phyloP scores from a whole-genome alignment of 345 rosid species.

The Sisymbrium altissimum region DNA sequence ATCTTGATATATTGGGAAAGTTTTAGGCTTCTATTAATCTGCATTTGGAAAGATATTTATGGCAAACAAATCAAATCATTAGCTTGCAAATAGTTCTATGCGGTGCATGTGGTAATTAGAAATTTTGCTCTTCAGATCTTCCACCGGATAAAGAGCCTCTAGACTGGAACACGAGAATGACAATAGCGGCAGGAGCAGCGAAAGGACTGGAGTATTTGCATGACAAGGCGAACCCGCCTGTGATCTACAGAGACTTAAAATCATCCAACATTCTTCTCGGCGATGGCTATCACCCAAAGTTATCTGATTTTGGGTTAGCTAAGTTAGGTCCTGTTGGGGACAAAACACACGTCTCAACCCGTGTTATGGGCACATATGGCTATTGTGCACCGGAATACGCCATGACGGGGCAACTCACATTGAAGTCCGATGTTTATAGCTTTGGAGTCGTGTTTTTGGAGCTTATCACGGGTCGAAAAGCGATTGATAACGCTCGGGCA shows the following conservation, averaged over 20 bases:
- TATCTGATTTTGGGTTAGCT: constrained; percentile 97
- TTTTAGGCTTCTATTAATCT: not conserved
- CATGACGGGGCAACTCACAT: constrained; percentile 96
- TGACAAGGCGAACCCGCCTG: constrained; percentile 96
- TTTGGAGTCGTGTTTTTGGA: constrained; percentile 98
- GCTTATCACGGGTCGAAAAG: constrained; percentile 95
- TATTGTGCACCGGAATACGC: constrained; percentile 99
- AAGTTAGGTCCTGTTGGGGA: constrained; percentile 98
- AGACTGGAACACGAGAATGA: constrained; percentile 98
- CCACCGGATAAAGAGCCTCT: constrained; percentile 76
- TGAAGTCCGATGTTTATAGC: constrained; percentile 95
- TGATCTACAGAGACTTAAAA: constrained; percentile 89
- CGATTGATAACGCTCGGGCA: constrained; percentile 75
- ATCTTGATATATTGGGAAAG: not conserved
- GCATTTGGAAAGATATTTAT: not conserved
- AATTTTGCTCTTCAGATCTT: constrained; percentile 52
- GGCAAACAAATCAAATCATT: not conserved
- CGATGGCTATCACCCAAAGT: constrained; percentile 84
- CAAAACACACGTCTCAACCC: constrained; percentile 95
- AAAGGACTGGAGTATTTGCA: constrained; percentile 96
- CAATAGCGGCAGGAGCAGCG: constrained; percentile 98
- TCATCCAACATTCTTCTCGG: constrained; percentile 95
- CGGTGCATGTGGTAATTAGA: not conserved
- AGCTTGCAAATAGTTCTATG: not conserved
- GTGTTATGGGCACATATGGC: constrained; percentile 99